A percentile compares a stretch with the other conserved stretches of the same genome.
Conservation (phyloP, 768 basidiomycete species). For the Leucogyrophana mollusca region DNA sequence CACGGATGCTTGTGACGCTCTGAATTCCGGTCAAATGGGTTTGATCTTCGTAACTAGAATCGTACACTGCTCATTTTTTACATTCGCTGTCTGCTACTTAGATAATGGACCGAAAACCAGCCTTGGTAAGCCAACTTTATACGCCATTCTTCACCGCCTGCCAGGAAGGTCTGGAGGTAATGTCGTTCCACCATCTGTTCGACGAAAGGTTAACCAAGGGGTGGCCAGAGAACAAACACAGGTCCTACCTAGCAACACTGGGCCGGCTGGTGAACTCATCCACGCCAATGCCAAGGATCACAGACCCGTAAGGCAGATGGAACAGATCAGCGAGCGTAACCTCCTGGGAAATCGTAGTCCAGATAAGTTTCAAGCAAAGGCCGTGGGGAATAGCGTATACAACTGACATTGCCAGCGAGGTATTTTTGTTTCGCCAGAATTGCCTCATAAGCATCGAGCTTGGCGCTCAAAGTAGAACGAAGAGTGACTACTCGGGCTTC, state of each 20-base stretch:
- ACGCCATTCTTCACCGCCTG: slow-evolving; percentile 37
- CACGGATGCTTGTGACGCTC: too few relatives aligned
- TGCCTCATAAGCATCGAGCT: slow-evolving; percentile 29
- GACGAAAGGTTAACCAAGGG: neutral
- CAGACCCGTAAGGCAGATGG: slow-evolving; percentile 17
- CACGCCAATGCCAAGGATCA: slow-evolving; percentile 8
- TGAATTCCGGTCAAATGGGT: too few relatives aligned
- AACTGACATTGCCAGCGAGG: slow-evolving; percentile 32
- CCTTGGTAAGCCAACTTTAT: too few relatives aligned
- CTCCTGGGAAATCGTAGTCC: slow-evolving; percentile 2
- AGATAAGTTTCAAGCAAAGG: neutral
- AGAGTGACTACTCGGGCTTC: slow-evolving; percentile 24
- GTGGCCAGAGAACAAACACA: neutral
- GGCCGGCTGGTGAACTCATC: slow-evolving; percentile 16
- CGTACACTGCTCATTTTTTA: too few relatives aligned
- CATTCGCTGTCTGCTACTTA: too few relatives aligned
- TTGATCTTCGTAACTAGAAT: too few relatives aligned
- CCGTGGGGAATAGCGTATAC: neutral
- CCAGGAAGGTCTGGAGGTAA: slow-evolving; percentile 45
- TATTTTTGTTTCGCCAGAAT: slow-evolving; percentile 34
- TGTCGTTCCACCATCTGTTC: slow-evolving; percentile 49
- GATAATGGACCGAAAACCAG: too few relatives aligned
- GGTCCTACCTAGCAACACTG: slow-evolving; percentile 17
- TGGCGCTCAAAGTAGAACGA: slow-evolving; percentile 28
- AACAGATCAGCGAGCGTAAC: slow-evolving; percentile 20